phyloP scores from a whole-genome alignment of 371 early-diverging fungal species.

The Parasitella parasitica region DNA sequence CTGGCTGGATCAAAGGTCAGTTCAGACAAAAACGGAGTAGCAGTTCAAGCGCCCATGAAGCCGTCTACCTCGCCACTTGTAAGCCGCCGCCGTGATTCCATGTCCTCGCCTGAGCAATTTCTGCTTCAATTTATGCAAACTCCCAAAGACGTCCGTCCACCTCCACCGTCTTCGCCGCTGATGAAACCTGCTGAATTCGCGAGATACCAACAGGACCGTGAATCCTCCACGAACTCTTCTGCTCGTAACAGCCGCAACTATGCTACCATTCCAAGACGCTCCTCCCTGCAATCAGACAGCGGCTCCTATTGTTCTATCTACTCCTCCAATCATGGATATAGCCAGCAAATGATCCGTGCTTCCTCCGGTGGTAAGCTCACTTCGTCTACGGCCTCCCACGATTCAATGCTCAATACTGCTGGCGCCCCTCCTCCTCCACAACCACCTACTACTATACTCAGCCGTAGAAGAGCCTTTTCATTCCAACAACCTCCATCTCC shows the following conservation, averaged over 20 bases:
- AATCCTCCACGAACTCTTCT: slow-evolving; percentile 25
- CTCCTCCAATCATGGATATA: background rate
- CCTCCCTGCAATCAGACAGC: slow-evolving; percentile 31
- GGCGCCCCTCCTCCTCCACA: background rate
- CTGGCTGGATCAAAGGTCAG: background rate
- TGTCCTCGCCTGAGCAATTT: slow-evolving; percentile 48
- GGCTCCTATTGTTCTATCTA: slow-evolving; percentile 13
- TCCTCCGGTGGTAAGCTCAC: slow-evolving; percentile 13
- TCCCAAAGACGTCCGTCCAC: slow-evolving; percentile 17
- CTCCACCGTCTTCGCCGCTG: slow-evolving; percentile 9
- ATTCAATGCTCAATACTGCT: background rate
- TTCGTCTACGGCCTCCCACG: background rate
- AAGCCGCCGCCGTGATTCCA: slow-evolving; percentile 35
- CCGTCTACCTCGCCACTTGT: slow-evolving; percentile 36
- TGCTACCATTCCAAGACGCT: slow-evolving; percentile 18
- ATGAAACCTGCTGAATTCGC: slow-evolving; percentile 28
- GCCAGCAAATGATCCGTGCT: slow-evolving; percentile 18
- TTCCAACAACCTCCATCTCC: slow-evolving; percentile 32
- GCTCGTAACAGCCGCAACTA: slow-evolving; percentile 12
- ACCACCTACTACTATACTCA: slow-evolving; percentile 11
- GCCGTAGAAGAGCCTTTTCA: slow-evolving; percentile 41
- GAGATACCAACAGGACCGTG: slow-evolving; percentile 28
- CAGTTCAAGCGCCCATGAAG: slow-evolving; percentile 25
- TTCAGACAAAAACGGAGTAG: background rate
- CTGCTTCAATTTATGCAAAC: slow-evolving; percentile 30